Evolutionary conservation across 495 filamentous ascomycete genomes (phyloP).

Genomic region (Neurospora discreta): DNA sequence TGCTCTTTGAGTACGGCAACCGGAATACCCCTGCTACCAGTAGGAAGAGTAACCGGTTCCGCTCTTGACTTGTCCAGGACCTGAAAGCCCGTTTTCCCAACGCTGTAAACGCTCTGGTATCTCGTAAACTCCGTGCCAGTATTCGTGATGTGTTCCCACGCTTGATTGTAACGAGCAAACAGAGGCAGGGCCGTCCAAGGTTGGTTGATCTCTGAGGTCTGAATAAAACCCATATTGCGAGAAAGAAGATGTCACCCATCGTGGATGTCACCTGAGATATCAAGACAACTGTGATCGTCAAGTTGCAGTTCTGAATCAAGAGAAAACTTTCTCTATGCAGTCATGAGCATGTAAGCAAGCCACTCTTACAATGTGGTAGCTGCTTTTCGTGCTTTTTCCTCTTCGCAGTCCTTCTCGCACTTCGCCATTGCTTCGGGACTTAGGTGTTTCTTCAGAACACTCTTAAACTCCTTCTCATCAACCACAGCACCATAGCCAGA

Average conservation of each 20-base stretch:
- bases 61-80: background rate
- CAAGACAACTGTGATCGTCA: background rate
- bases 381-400: background rate
- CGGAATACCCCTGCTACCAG: background rate
- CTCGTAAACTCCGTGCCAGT: background rate
- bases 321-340: background rate
- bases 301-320: background rate
- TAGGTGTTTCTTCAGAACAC: constrained; percentile 53
- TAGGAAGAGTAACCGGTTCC: background rate
- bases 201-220: background rate
- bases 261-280: background rate
- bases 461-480: constrained; percentile 77
- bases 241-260: background rate
- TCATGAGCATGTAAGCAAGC: background rate
- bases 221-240: background rate
- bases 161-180: background rate
- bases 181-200: background rate
- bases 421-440: constrained; percentile 4
- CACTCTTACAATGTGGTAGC: background rate
- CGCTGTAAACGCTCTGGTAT: background rate
- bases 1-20: background rate
- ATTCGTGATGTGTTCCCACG: background rate
- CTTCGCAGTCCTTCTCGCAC: background rate
- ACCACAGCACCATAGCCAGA: constrained; percentile 89
- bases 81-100: background rate